Evolutionary conservation across 257 asterid genomes (phyloP), one percentile per base, ranked within the genome.

Genomic region (Solanum medicagineum): DNA sequence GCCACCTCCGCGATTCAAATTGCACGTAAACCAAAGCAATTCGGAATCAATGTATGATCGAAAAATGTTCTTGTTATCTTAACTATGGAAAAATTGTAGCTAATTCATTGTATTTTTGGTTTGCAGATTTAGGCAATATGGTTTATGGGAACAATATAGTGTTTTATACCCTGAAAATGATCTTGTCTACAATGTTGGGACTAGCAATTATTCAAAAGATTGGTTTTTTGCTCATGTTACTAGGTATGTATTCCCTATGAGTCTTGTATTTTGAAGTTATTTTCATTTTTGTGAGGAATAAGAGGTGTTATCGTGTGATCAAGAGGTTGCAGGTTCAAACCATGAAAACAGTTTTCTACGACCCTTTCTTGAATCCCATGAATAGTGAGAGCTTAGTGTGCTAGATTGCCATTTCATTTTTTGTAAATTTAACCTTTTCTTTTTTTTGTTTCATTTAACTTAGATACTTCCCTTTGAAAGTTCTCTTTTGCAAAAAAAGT

Each of bases 211-310:
- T 62, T 84, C 49, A 7, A 90, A 15, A 74, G 93, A 93, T 7
- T 94, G 95, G 97, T 94, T 94, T 85, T 94, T 88, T 70, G 92
- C 92, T 40, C 98, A 94, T 15, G 92, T 89, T 26, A 86, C 90
- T 9, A 92, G 95, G 93, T 92, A 86, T 55, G 60, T 55, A 55
- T 55, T 55, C 14, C 56, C 55, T 17, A 17, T 56, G 10, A 17
- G 8, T 56, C 11, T 56, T 17, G 62, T 17, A 7, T 55, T 55
- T 32, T 55, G n/a, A 55, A 55, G 22, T 17, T 17, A 17, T 55
- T 55, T 55, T 55, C 1, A 55, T 16, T 55, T 8, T 55, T 55
- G 22, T 55, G 3, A 16, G 22, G 3, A 7, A 55, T 55, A 55
- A 55, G 22, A 0, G 22, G 63, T 19, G 63, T 8, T 19, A 5